Evolutionary conservation across 768 basidiomycete species (phyloP).

Genomic region (Cyclocybe aegerita): DNA sequence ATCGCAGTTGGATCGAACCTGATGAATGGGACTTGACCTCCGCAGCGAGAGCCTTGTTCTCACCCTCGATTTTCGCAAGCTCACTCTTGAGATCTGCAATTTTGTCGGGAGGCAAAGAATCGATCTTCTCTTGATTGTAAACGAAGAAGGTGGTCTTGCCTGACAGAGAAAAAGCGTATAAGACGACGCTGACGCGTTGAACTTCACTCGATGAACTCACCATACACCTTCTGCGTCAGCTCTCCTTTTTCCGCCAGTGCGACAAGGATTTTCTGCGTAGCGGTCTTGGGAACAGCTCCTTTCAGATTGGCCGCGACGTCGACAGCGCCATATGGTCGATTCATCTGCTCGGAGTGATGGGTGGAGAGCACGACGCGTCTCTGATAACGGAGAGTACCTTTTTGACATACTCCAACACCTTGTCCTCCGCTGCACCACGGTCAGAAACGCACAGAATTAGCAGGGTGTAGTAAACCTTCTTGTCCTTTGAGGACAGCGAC

Average conservation of each 20-base stretch:
- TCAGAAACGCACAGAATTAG: not conserved
- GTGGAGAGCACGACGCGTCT: not conserved
- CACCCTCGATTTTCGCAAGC: conserved; percentile 54
- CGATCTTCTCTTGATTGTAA: conserved; percentile 73
- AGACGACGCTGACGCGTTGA: not conserved
- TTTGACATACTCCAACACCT: conserved; percentile 78
- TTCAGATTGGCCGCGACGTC: conserved; percentile 92
- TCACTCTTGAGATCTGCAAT: conserved; percentile 62
- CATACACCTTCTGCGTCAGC: conserved; percentile 81
- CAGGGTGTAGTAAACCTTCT: conserved; percentile 47
- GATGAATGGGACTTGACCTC: conserved; percentile 50
- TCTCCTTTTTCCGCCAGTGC: conserved; percentile 84
- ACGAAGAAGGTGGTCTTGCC: conserved; percentile 89
- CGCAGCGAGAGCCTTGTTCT: conserved; percentile 49
- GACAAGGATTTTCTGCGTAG: conserved; percentile 81
- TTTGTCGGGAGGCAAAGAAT: conserved; percentile 61
- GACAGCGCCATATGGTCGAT: conserved; percentile 91
- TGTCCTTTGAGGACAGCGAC: conserved; percentile 67
- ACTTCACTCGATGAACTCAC: conserved; percentile 33
- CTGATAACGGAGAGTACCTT: conserved; percentile 35
- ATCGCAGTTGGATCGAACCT: conserved; percentile 31
- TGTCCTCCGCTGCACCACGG: conserved; percentile 59
- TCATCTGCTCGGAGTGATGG: conserved; percentile 56
- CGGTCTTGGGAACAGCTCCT: conserved; percentile 81
- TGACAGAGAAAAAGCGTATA: conserved; percentile 27